Evolutionary conservation across 2,329 filamentous ascomycete species (phyloP).

Genomic region (Alternaria postmessia): DNA sequence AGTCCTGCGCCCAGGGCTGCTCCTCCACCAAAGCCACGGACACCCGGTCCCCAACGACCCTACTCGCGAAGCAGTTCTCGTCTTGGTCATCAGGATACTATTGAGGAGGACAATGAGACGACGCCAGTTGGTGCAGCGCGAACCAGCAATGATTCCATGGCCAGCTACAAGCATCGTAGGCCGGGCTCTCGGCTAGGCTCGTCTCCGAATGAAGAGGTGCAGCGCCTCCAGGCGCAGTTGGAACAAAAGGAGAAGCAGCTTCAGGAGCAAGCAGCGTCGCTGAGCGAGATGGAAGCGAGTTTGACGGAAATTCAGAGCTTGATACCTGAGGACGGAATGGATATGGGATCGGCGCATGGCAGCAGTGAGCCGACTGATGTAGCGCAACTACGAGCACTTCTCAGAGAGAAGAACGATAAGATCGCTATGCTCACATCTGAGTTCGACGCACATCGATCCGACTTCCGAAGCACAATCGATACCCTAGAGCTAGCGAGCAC

Average conservation of each 20-base stretch:
- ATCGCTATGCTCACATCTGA: conserved; percentile 92
- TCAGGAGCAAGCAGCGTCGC: conserved; percentile 82
- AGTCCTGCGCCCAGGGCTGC: conserved; percentile 68
- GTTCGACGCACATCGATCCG: conserved; percentile 92
- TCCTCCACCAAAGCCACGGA: conserved; percentile 56
- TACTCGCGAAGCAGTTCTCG: conserved; percentile 59
- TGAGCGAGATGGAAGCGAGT: conserved; percentile 90
- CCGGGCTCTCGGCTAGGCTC: conserved; percentile 43
- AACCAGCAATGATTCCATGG: conserved; percentile 61
- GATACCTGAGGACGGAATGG: conserved; percentile 65
- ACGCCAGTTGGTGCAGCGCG: conserved; percentile 63
- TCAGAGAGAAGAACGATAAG: conserved; percentile 96
- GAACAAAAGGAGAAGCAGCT: conserved; percentile 86
- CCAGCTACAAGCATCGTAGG: conserved; percentile 52
- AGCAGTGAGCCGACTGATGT: conserved; percentile 68
- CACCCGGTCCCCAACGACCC: conserved; percentile 53
- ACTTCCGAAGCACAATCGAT: conserved; percentile 96
- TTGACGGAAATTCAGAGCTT: conserved; percentile 81
- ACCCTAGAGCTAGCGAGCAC: conserved; percentile 94
- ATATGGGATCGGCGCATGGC: conserved; percentile 56
- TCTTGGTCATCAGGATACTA: conserved; percentile 53
- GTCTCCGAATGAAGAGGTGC: conserved; percentile 69
- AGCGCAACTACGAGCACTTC: conserved; percentile 76
- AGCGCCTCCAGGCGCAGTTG: conserved; percentile 74
- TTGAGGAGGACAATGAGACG: conserved; percentile 51